phyloP scores from a whole-genome alignment of 2,329 filamentous ascomycete genomes.

The Pseudogymnoascus sp. region DNA sequence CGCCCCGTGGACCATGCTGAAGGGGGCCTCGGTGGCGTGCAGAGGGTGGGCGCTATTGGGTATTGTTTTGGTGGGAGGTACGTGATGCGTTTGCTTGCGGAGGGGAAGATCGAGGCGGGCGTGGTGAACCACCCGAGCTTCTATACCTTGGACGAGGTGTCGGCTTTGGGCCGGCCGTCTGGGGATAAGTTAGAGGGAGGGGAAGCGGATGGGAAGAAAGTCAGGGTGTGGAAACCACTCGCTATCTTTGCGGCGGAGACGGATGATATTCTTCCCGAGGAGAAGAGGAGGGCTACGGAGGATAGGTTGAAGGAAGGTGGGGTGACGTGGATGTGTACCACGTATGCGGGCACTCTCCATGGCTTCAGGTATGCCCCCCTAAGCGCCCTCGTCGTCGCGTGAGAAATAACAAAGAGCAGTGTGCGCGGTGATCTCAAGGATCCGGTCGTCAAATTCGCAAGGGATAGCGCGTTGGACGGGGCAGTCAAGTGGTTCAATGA shows the following conservation, averaged over 20 bases:
- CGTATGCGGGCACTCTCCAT: neutral
- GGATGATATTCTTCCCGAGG: neutral
- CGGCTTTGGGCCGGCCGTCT: neutral
- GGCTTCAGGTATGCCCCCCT: neutral
- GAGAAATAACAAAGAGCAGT: neutral
- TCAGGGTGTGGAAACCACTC: neutral
- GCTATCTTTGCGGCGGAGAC: neutral
- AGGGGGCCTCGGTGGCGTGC: constrained; percentile 24
- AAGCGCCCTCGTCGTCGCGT: neutral
- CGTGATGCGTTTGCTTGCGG: constrained; percentile 55
- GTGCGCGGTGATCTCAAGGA: neutral
- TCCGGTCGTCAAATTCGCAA: neutral
- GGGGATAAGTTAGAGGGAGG: neutral
- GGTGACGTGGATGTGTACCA: neutral
- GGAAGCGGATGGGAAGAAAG: neutral
- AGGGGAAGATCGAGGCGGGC: constrained; percentile 55
- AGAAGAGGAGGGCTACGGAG: neutral
- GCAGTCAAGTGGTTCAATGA: neutral
- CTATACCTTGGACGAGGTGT: constrained; percentile 45
- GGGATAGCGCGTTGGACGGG: neutral
- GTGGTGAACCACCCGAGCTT: constrained; percentile 70
- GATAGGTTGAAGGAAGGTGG: neutral
- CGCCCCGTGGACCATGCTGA: neutral
- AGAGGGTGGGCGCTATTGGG: constrained; percentile 52
- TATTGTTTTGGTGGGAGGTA: constrained; percentile 71